Percentiles rank a stretch among this genome's conserved stretches.
These are phyloP conservation scores for Mycena belliarum DNA, from an alignment of 768 basidiomycete species.

Conservation along the genomic window DNA sequence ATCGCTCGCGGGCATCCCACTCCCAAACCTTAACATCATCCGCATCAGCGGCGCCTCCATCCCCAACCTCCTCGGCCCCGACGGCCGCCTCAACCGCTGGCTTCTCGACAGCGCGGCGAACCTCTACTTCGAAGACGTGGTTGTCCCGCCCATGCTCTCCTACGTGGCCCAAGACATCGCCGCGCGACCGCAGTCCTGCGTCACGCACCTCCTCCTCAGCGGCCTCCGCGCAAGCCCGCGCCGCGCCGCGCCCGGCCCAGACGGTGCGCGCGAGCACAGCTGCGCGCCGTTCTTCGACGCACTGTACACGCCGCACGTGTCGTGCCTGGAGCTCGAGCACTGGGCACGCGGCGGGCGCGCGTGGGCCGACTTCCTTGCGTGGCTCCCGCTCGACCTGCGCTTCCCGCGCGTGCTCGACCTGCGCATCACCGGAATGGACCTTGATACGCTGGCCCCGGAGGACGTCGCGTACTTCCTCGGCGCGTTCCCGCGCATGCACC, in stretches of 20 bases:
- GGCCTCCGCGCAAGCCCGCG: not conserved
- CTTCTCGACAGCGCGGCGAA: not conserved
- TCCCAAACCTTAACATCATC: not conserved
- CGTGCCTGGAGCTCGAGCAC: constrained; percentile 7
- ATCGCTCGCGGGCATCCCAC: not conserved
- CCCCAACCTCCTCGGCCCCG: not conserved
- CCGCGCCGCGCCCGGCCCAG: not conserved
- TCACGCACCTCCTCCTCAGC: constrained; percentile 8
- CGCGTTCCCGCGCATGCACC: not conserved
- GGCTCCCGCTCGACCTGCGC: not conserved
- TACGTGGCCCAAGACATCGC: not conserved
- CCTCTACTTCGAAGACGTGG: constrained; percentile 6
- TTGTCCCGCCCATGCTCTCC: not conserved
- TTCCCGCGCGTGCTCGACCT: constrained; percentile 1
- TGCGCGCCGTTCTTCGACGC: constrained; percentile 14
- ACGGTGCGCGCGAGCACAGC: not conserved
- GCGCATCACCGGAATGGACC: constrained; percentile 8
- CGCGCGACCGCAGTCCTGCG: not conserved
- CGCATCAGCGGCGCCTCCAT: not conserved
- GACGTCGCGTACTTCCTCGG: not conserved
- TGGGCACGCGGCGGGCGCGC: constrained; percentile 1
- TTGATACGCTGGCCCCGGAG: not conserved
- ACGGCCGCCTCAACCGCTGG: constrained; percentile 5
- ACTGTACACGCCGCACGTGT: constrained; percentile 2
- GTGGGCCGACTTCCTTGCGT: constrained; percentile 8